Conservation (phyloP, 768 basidiomycete species). For the Pleurotus eryngii region DNA sequence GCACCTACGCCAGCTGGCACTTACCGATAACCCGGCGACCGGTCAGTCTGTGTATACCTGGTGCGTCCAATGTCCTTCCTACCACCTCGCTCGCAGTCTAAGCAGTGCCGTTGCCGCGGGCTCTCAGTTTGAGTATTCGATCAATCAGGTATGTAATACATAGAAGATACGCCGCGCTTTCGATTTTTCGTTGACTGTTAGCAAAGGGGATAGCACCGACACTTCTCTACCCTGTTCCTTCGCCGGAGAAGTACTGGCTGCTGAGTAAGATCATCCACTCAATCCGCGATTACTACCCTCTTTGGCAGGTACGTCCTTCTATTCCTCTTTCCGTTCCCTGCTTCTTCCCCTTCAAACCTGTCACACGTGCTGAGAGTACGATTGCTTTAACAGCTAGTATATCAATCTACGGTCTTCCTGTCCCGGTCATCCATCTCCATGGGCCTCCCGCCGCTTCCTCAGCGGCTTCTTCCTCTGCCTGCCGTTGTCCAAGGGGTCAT, state of each 20-base stretch:
- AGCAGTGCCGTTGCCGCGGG: neutral
- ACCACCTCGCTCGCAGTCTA: neutral
- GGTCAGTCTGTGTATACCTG: conserved; percentile 39
- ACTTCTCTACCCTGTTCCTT: conserved; percentile 82
- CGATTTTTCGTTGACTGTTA: neutral
- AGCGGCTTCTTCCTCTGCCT: conserved; percentile 66
- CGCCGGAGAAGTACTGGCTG: conserved; percentile 50
- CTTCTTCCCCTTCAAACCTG: neutral
- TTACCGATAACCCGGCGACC: neutral
- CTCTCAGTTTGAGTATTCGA: conserved; percentile 83
- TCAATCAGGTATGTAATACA: conserved; percentile 62
- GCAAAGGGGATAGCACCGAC: conserved; percentile 84
- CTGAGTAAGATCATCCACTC: conserved; percentile 79
- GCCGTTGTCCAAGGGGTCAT: conserved; percentile 70
- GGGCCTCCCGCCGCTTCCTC: conserved; percentile 76
- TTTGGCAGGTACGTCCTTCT: conserved; percentile 73
- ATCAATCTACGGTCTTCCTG: conserved; percentile 89
- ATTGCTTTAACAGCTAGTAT: conserved; percentile 56
- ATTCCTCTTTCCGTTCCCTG: conserved; percentile 7
- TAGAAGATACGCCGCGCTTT: neutral
- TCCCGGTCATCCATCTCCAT: conserved; percentile 89
- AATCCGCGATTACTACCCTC: conserved; percentile 89
- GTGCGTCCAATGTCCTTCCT: conserved; percentile 26
- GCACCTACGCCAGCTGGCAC: no score
- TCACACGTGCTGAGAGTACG: neutral